Conservation (phyloP, 2,329 filamentous ascomycete species). For the Lachnellula subtilissima region DNA sequence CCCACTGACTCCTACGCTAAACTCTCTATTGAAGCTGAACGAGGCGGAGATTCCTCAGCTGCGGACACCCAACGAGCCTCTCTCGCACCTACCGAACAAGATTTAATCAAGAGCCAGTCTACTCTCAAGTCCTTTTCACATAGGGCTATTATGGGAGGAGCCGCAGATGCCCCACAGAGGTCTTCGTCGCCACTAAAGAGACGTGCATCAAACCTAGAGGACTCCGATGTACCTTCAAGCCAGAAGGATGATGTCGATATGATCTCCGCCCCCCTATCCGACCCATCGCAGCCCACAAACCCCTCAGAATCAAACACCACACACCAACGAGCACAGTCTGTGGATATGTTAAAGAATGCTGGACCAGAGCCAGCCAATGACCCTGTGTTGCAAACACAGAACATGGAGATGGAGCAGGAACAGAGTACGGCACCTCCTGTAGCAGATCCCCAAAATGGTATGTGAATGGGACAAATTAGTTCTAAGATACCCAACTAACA, state of each 20-base stretch:
- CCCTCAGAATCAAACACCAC: background rate
- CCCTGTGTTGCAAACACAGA: background rate
- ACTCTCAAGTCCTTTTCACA: slow-evolving; percentile 43
- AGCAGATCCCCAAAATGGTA: slow-evolving; percentile 3
- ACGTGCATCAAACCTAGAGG: slow-evolving; percentile 43
- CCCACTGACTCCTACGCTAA: slow-evolving; percentile 54
- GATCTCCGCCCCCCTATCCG: slow-evolving; percentile 20
- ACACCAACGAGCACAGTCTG: slow-evolving; percentile 15
- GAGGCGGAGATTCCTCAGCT: slow-evolving; percentile 33
- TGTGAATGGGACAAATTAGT: background rate
- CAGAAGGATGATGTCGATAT: slow-evolving; percentile 32
- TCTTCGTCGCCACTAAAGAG: slow-evolving; percentile 63
- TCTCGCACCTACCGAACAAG: slow-evolving; percentile 28
- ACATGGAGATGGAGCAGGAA: background rate
- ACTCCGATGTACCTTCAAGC: slow-evolving; percentile 18
- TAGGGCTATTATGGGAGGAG: slow-evolving; percentile 55
- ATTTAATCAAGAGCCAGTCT: slow-evolving; percentile 40
- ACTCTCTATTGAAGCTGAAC: slow-evolving; percentile 52
- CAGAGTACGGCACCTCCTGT: background rate
- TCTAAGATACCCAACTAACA: background rate
- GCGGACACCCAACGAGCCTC: slow-evolving; percentile 31
- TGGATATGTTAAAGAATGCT: slow-evolving; percentile 22
- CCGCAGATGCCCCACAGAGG: slow-evolving; percentile 52
- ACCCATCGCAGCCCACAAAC: slow-evolving; percentile 8
- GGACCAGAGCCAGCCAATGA: slow-evolving; percentile 4